These are phyloP conservation scores for Rosa persica DNA, from an alignment of 306 rosid species.

Conservation along the genomic window DNA sequence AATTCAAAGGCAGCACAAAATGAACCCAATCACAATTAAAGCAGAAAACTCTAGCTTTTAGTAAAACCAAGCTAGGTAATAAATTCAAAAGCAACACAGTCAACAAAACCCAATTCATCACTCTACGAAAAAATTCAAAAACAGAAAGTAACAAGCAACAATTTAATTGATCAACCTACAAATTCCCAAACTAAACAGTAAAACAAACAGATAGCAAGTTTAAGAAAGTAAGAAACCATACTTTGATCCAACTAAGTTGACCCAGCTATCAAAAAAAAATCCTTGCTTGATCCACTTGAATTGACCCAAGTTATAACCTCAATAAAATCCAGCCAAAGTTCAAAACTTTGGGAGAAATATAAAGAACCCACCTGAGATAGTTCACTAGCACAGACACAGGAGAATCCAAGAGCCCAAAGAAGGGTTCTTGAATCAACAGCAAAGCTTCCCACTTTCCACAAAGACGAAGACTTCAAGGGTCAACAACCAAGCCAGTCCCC, in stretches of 20 bases:
- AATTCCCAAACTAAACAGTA: slow-evolving; percentile 8
- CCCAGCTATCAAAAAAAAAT: not conserved
- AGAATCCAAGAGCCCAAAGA: slow-evolving; percentile 12
- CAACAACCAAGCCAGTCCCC: not conserved
- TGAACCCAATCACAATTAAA: not conserved
- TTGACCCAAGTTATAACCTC: slow-evolving; percentile 14
- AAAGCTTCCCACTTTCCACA: slow-evolving; percentile 13
- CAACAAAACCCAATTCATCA: slow-evolving; percentile 14
- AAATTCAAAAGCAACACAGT: not conserved
- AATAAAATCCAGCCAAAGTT: slow-evolving; percentile 5
- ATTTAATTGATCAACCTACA: not conserved
- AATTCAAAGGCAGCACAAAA: slow-evolving; percentile 1
- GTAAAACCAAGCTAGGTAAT: slow-evolving; percentile 9
- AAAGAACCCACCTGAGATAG: slow-evolving; percentile 35
- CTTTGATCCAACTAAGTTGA: slow-evolving; percentile 24
- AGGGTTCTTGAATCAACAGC: slow-evolving; percentile 16
- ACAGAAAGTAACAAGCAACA: slow-evolving; percentile 4
- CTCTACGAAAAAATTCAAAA: not conserved
- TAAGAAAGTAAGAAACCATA: not conserved
- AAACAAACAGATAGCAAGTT: not conserved
- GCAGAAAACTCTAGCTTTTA: slow-evolving; percentile 5
- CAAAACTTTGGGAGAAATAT: not conserved
- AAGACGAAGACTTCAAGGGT: slow-evolving; percentile 20
- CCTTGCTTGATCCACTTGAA: slow-evolving; percentile 17
- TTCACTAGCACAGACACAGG: slow-evolving; percentile 1